phyloP scores from a whole-genome alignment of 2,329 filamentous ascomycete species.

The Aspergillus sp. region DNA sequence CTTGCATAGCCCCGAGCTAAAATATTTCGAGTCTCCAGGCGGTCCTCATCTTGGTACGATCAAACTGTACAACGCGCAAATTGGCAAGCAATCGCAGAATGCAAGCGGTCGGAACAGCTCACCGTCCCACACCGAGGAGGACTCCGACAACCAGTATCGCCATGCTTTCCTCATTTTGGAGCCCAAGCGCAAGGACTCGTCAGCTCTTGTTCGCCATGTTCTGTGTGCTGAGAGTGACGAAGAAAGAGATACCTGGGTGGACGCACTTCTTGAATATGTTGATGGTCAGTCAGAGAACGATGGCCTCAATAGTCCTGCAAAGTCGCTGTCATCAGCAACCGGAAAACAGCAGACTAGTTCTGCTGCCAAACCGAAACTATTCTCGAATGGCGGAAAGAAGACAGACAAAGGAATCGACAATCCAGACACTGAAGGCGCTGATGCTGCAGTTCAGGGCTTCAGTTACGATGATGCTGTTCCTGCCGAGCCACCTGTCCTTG shows the following conservation, averaged over 20 bases:
- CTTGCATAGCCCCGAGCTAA: conserved; percentile 70
- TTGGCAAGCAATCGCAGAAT: conserved; percentile 82
- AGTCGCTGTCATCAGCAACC: conserved; percentile 21
- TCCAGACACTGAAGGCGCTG: conserved; percentile 37
- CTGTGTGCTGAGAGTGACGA: conserved; percentile 92
- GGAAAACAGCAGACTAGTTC: conserved; percentile 22
- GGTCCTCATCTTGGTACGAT: conserved; percentile 91
- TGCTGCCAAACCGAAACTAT: conserved; percentile 27
- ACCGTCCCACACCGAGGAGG: conserved; percentile 65
- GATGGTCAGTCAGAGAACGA: conserved; percentile 53
- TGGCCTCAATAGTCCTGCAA: conserved; percentile 22
- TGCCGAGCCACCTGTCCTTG: conserved; percentile 58
- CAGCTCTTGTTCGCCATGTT: conserved; percentile 84
- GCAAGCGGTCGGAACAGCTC: conserved; percentile 59
- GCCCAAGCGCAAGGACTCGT: conserved; percentile 93
- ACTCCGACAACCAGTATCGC: conserved; percentile 88
- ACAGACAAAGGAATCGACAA: conserved; percentile 39
- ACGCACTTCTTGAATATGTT: conserved; percentile 84
- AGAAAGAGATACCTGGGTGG: conserved; percentile 93
- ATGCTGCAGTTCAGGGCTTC: conserved; percentile 47
- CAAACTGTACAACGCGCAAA: conserved; percentile 86
- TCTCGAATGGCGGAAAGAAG: conserved; percentile 31
- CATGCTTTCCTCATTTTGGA: conserved; percentile 95
- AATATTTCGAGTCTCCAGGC: conserved; percentile 89
- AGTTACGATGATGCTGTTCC: conserved; percentile 60